Evolutionary conservation across 208 protist genomes (phyloP).

Genomic region (Trypanosoma conorhini): DNA sequence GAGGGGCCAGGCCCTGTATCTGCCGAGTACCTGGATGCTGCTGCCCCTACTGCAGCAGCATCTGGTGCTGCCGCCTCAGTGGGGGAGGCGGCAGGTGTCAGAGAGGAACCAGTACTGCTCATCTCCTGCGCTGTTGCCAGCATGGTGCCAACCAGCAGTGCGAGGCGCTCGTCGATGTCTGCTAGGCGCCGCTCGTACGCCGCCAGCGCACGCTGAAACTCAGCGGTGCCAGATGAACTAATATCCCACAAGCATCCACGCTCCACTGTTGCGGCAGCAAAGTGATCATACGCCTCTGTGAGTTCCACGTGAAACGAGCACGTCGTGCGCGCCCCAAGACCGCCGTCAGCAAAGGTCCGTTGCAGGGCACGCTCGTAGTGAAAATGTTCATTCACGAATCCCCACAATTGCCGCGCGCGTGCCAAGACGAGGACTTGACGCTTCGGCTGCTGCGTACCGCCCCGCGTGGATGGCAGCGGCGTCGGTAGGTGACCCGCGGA

Average conservation of each 20-base stretch:
- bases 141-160: slow-evolving; percentile 56
- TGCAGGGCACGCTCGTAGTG: slow-evolving; percentile 22
- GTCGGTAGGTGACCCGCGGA: slow-evolving; percentile 25
- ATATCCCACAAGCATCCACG: slow-evolving; percentile 46
- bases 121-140: slow-evolving; percentile 59
- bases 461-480: not conserved
- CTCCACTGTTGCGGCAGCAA: slow-evolving; percentile 1
- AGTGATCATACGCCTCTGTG: slow-evolving; percentile 48
- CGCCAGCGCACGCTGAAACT: slow-evolving; percentile 44
- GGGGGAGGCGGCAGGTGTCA: not conserved
- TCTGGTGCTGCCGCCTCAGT: not conserved
- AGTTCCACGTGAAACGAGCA: slow-evolving; percentile 39
- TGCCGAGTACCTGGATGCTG: not conserved
- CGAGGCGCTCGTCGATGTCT: slow-evolving; percentile 71
- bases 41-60: not conserved
- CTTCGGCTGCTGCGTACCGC: slow-evolving; percentile 21
- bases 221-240: slow-evolving; percentile 26
- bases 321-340: not conserved
- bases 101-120: slow-evolving; percentile 6
- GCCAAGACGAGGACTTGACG: slow-evolving; percentile 1
- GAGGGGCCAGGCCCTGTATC: slow-evolving; percentile 8
- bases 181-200: slow-evolving; percentile 47
- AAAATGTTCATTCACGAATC: slow-evolving; percentile 35
- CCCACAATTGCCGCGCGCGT: slow-evolving; percentile 21
- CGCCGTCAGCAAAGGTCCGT: slow-evolving; percentile 16